Evolutionary conservation across 352 stramenopile species (phyloP).

Genomic region (Thalassiosira livingstoniorum): DNA sequence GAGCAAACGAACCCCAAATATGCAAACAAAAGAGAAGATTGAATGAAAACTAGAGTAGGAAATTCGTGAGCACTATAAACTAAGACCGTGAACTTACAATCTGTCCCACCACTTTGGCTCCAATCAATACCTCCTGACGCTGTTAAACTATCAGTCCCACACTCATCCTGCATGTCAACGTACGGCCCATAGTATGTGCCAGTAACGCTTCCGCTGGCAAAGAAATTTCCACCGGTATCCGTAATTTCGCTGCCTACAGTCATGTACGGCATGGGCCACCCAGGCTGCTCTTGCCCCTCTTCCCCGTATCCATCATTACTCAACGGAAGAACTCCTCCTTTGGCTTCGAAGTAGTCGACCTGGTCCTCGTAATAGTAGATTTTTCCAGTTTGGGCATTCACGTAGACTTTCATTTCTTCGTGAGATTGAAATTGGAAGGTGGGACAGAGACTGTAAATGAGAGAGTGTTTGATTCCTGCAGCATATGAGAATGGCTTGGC

Average conservation of each 20-base stretch:
- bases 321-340: constrained; percentile 29
- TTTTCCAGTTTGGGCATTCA: constrained; percentile 22
- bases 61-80: neutral
- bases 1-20: too few relatives aligned
- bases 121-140: constrained; percentile 16
- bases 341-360: constrained; percentile 36
- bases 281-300: neutral
- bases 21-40: too few relatives aligned
- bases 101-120: constrained; percentile 5
- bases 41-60: too few relatives aligned
- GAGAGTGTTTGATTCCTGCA: too few relatives aligned
- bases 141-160: constrained; percentile 12
- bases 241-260: constrained; percentile 17
- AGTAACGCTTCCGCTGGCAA: neutral
- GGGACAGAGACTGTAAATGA: too few relatives aligned
- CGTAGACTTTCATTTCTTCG: too few relatives aligned
- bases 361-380: constrained; percentile 19
- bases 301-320: constrained; percentile 29
- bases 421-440: too few relatives aligned
- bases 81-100: constrained; percentile 8
- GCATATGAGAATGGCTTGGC: too few relatives aligned
- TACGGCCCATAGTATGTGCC: constrained; percentile 16
- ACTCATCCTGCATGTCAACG: constrained; percentile 16
- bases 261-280: constrained; percentile 50
- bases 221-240: constrained; percentile 31